These are phyloP conservation scores for Inga leiocalycina DNA, from an alignment of 306 rosid species.

Conservation along the genomic window DNA sequence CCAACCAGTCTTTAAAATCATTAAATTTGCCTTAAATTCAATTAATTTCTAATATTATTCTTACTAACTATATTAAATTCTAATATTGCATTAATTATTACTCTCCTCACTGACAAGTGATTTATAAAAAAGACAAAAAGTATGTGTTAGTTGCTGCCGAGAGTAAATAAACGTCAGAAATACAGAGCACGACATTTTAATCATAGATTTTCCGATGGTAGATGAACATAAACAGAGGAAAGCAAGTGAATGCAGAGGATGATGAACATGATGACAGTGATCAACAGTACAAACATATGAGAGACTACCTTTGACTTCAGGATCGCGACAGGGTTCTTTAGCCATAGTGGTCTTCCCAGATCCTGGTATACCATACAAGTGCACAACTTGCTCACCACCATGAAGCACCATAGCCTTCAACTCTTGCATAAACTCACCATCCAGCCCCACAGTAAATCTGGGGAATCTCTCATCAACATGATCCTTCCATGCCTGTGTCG, in stretches of 20 bases:
- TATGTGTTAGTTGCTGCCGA: no score
- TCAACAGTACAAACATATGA: background rate
- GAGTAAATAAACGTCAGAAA: no score
- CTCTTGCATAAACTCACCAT: background rate
- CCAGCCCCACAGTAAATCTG: background rate
- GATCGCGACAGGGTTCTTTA: background rate
- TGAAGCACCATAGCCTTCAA: background rate
- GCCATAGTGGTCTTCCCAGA: background rate
- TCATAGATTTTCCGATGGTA: no score
- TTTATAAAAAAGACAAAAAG: no score
- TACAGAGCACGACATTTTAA: background rate
- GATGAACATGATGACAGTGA: background rate
- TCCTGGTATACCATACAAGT: slow-evolving; percentile 1
- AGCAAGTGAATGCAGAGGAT: background rate
- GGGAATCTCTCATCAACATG: background rate
- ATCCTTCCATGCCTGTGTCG: background rate
- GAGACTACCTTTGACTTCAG: background rate
- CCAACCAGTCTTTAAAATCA: no score
- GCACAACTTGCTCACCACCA: background rate
- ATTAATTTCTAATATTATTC: no score
- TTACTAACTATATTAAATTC: no score
- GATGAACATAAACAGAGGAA: background rate
- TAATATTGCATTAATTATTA: no score
- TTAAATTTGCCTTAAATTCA: no score
- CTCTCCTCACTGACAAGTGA: no score